Evolutionary conservation across 495 filamentous ascomycete species (phyloP).

Genomic region (Durotheca rogersii): DNA sequence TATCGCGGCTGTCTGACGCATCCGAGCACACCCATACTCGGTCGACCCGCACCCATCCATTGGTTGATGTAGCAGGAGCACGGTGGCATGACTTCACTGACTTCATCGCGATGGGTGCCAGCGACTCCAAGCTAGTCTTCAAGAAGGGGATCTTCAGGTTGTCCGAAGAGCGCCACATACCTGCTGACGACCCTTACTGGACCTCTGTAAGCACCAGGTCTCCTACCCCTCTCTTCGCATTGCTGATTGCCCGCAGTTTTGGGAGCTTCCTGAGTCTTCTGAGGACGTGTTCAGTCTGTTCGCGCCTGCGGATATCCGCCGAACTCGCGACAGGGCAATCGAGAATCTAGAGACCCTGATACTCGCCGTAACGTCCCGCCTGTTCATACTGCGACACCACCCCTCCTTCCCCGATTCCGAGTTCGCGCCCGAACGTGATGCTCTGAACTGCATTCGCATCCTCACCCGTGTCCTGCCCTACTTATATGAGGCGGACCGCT

Average conservation of each 20-base stretch:
- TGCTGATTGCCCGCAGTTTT: conserved; percentile 65
- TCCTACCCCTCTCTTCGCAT: not conserved
- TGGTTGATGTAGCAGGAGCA: conserved; percentile 26
- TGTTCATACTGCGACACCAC: conserved; percentile 80
- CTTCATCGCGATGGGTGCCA: conserved; percentile 76
- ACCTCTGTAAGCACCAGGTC: conserved; percentile 63
- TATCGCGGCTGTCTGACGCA: no score
- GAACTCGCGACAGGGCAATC: conserved; percentile 81
- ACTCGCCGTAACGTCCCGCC: conserved; percentile 73
- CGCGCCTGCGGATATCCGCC: conserved; percentile 87
- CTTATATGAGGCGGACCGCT: conserved; percentile 84
- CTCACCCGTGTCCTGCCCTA: conserved; percentile 90
- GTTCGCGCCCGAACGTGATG: conserved; percentile 84
- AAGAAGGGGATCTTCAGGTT: conserved; percentile 98
- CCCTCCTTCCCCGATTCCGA: conserved; percentile 88
- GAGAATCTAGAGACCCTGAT: conserved; percentile 92
- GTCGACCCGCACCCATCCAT: no score
- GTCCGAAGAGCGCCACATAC: conserved; percentile 84
- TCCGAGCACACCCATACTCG: no score
- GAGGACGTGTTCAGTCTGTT: conserved; percentile 98
- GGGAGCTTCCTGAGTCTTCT: conserved; percentile 93
- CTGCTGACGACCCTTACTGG: conserved; percentile 91
- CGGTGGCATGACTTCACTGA: conserved; percentile 29
- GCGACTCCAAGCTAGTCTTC: conserved; percentile 98
- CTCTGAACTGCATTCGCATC: conserved; percentile 89